Evolutionary conservation across 805 yeast species (phyloP), one percentile per base, ranked within the genome.

Genomic region (Yarrowia osloensis): DNA sequence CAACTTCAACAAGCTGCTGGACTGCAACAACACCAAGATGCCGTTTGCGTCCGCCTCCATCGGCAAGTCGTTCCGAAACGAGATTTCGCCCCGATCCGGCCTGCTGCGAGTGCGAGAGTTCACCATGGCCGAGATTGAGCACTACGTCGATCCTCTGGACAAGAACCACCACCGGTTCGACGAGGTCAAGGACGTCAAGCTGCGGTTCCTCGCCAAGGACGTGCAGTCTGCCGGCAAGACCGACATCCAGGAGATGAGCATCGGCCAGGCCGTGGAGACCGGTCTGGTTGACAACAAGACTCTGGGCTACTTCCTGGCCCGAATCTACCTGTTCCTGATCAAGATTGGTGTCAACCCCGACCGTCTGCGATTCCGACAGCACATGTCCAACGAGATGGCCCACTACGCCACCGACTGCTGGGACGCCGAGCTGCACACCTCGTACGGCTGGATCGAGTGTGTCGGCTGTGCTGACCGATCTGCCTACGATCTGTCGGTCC

Each of bases 401-500:
- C 99, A 95, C 79, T 95, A 95, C 79, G 99, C 99, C 69, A 88
- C 96, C 72, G 99, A 95, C 81, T 95, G 99, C 84, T 95, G 99
- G 99, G 99, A 95, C 81, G 98, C 97, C 71, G 99, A 95, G 82
- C 84, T 95, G 74, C 88, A 90, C 73, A 88, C 97, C 49, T 91
- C 97, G 37, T 95, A 91, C 74, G 99, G 99, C 74, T 95, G 99
- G 99, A 90, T 95, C 74, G 99, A 95, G 82, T 96, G 99, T 87
- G 98, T 95, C 77, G 99, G 99, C 73, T 95, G 98, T 82, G 99
- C 99, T 71, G 99, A 95, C 81, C 88, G 99, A 83, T 90, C 97
- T 54, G 99, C 99, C 47, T 95, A 91, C 77, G 99, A 95, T 81
- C 86, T 95, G 79, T 85, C 94, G 59, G 99, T 96, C 69, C 99